Percentiles rank a stretch among this genome's conserved stretches.
Evolutionary conservation across 305 asterid species (phyloP).

Genomic region (Fraxinus angustifolia): DNA sequence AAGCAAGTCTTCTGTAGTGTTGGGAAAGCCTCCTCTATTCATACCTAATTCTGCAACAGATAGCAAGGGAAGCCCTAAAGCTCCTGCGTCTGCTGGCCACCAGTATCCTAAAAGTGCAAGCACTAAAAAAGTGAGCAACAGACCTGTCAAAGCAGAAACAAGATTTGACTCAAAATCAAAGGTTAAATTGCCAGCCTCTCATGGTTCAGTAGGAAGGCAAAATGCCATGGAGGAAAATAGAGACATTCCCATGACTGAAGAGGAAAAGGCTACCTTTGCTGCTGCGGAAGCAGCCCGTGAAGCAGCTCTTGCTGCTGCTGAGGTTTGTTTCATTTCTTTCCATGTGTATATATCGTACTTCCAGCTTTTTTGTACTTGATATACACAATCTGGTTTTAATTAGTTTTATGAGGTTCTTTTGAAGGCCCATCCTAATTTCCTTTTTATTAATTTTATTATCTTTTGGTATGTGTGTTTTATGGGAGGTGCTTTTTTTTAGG

Average conservation of each 20-base stretch:
- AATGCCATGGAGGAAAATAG: conserved; percentile 40
- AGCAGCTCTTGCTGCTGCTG: conserved; percentile 92
- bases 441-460: not conserved
- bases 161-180: conserved; percentile 42
- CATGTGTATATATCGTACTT: not conserved
- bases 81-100: conserved; percentile 28
- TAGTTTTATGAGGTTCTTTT: conserved; percentile 12
- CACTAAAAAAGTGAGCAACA: conserved; percentile 40
- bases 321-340: conserved; percentile 54
- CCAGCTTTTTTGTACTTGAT: not conserved
- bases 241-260: conserved; percentile 70
- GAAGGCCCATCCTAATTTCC: not conserved
- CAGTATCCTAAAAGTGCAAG: conserved; percentile 34
- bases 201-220: conserved; percentile 49
- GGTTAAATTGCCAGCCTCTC: conserved; percentile 47
- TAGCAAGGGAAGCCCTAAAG: conserved; percentile 36
- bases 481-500: not conserved
- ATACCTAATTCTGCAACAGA: conserved; percentile 34
- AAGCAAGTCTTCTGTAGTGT: conserved; percentile 44
- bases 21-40: conserved; percentile 76
- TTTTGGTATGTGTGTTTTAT: not conserved
- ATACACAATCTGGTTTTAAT: conserved; percentile 13
- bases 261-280: conserved; percentile 84
- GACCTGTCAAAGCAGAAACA: conserved; percentile 39
- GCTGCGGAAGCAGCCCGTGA: conserved; percentile 94